Percentiles rank a stretch among this genome's conserved stretches.
These are phyloP conservation scores for Hyaloperonospora brassicae DNA, from an alignment of 352 stramenopile species.

Conservation along the genomic window DNA sequence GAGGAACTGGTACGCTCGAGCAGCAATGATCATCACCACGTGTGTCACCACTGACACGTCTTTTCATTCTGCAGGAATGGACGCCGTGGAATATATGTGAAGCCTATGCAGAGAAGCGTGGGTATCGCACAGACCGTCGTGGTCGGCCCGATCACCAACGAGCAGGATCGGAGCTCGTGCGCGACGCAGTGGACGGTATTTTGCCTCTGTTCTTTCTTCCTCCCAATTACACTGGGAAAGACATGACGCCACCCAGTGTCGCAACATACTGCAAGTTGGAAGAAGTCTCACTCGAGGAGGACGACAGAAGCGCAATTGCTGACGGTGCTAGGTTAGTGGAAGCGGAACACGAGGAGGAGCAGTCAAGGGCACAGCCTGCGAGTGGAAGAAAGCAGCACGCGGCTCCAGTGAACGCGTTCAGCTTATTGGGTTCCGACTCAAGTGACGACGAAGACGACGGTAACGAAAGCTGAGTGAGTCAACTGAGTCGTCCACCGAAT, in stretches of 20 bases:
- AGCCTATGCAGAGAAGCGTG: slow-evolving; percentile 77
- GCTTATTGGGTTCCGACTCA: slow-evolving; percentile 77
- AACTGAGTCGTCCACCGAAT: slow-evolving; percentile 1
- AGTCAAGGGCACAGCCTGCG: background rate
- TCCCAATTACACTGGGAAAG: slow-evolving; percentile 57
- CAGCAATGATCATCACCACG: background rate
- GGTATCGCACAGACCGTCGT: slow-evolving; percentile 70
- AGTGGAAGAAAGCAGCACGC: slow-evolving; percentile 10
- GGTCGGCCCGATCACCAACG: slow-evolving; percentile 76
- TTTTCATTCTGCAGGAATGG: slow-evolving; percentile 45
- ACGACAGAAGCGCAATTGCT: slow-evolving; percentile 10
- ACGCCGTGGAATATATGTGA: slow-evolving; percentile 77
- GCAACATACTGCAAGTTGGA: slow-evolving; percentile 27
- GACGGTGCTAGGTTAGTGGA: slow-evolving; percentile 16
- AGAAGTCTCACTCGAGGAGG: slow-evolving; percentile 9
- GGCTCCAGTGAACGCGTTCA: slow-evolving; percentile 71
- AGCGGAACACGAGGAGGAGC: slow-evolving; percentile 17
- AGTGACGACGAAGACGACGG: slow-evolving; percentile 58
- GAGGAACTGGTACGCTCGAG: slow-evolving; percentile 49
- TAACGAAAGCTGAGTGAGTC: background rate
- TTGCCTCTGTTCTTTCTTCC: slow-evolving; percentile 75
- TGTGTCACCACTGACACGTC: background rate
- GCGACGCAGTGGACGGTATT: slow-evolving; percentile 76
- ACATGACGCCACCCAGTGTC: slow-evolving; percentile 35
- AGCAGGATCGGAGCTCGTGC: slow-evolving; percentile 70